Conservation (phyloP, 495 filamentous ascomycete species). For the Aspergillus nidulans region DNA sequence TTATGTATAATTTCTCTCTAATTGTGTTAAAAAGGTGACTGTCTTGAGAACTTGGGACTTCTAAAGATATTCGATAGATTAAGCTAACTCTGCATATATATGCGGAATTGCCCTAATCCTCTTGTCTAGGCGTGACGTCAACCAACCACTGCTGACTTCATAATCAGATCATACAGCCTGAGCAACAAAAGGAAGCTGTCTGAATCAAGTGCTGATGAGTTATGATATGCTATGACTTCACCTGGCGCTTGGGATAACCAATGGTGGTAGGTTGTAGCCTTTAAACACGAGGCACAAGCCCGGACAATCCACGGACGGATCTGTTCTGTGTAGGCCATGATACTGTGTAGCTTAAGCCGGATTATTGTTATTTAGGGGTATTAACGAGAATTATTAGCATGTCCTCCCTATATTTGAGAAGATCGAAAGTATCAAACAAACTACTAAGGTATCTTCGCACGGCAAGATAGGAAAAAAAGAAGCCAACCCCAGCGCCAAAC, state of each 20-base stretch:
- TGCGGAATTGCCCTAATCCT: not conserved
- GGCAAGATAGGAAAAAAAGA: not conserved
- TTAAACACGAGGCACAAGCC: not conserved
- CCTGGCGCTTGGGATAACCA: not conserved
- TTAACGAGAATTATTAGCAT: not conserved
- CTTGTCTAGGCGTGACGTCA: constrained; percentile 21
- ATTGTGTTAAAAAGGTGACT: too few relatives aligned
- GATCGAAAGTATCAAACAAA: constrained; percentile 8
- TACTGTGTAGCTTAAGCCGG: not conserved
- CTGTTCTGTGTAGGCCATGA: not conserved
- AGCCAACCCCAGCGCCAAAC: constrained; percentile 11
- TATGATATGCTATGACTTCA: not conserved
- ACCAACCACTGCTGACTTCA: constrained; percentile 21
- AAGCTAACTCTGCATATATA: too few relatives aligned
- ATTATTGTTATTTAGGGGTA: not conserved
- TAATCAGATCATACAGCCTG: constrained; percentile 10
- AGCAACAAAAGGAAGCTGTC: not conserved
- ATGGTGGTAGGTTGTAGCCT: not conserved
- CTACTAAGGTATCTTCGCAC: constrained; percentile 23
- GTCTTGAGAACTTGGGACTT: too few relatives aligned
- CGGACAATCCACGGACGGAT: not conserved
- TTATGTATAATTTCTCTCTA: not conserved
- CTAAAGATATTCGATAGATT: too few relatives aligned
- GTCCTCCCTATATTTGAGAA: not conserved
- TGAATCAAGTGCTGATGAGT: not conserved